Percentiles rank a stretch among this genome's conserved stretches.
Evolutionary conservation across 768 basidiomycete species (phyloP).

Genomic region (Asterophora parasitica): DNA sequence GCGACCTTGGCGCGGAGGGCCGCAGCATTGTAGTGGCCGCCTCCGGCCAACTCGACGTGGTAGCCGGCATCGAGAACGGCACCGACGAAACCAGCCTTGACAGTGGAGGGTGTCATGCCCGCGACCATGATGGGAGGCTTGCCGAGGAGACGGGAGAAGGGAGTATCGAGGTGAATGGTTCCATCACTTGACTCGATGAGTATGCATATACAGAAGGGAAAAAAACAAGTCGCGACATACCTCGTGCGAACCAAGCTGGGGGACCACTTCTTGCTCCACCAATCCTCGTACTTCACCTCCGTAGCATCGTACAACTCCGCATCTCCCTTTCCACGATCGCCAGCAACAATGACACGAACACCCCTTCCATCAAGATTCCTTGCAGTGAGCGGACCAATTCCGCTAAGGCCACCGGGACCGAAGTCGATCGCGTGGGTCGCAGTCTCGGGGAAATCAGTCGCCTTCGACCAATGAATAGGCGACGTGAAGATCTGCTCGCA

Average conservation of each 20-base stretch:
- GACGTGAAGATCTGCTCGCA: constrained; percentile 91
- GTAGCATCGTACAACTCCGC: constrained; percentile 76
- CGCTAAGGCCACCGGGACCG: constrained; percentile 90
- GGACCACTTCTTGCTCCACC: constrained; percentile 89
- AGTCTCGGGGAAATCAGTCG: constrained; percentile 82
- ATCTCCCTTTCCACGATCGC: constrained; percentile 87
- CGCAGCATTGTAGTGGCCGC: constrained; percentile 91
- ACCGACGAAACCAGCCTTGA: constrained; percentile 91
- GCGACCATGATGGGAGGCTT: constrained; percentile 99
- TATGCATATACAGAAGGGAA: constrained; percentile 1
- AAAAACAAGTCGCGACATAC: constrained; percentile 38
- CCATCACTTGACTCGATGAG: constrained; percentile 64
- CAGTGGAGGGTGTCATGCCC: constrained; percentile 98
- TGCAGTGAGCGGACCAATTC: constrained; percentile 87
- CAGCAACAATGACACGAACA: constrained; percentile 82
- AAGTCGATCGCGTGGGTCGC: constrained; percentile 97
- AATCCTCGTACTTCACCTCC: constrained; percentile 69
- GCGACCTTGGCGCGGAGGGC: constrained; percentile 87
- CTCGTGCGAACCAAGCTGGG: constrained; percentile 86
- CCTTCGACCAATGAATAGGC: constrained; percentile 91
- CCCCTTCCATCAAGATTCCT: constrained; percentile 92
- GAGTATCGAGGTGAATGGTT: constrained; percentile 87
- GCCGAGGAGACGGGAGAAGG: constrained; percentile 92
- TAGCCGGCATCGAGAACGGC: constrained; percentile 91
- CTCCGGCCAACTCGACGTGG: constrained; percentile 96